These are phyloP conservation scores for Thuja plicata DNA, from an alignment of 83 land plant species.

Conservation along the genomic window DNA sequence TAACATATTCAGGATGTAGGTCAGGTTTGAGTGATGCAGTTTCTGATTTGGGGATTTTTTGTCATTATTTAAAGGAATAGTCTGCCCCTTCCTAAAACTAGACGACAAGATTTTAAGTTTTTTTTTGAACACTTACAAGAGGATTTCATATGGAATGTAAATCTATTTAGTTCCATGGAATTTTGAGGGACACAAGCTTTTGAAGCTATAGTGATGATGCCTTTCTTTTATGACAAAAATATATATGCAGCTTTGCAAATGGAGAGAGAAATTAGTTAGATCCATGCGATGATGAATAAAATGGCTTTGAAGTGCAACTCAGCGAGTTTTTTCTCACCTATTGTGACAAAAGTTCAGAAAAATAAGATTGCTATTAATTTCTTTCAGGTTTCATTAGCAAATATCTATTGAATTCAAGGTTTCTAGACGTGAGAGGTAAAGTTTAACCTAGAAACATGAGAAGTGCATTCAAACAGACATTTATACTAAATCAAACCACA, in stretches of 20 bases:
- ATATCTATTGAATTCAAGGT: background rate
- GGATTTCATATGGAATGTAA: background rate
- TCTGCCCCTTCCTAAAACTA: background rate
- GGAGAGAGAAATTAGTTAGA: background rate
- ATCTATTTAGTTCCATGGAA: background rate
- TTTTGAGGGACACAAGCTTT: background rate
- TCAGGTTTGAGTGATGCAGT: background rate
- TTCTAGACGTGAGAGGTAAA: background rate
- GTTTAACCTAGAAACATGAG: no score
- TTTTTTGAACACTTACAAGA: background rate
- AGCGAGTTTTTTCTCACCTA: background rate
- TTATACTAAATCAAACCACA: no score
- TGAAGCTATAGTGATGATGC: background rate
- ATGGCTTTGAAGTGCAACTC: background rate
- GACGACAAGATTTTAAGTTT: no score
- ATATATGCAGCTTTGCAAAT: background rate
- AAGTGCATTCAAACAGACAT: no score
- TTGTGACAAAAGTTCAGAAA: background rate
- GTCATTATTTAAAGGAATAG: background rate
- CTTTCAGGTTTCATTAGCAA: background rate
- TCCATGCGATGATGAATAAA: background rate
- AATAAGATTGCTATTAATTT: background rate
- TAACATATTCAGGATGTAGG: background rate
- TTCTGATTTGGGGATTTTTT: background rate
- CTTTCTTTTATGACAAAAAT: background rate